Conservation (phyloP, 1,284 basidiomycete species). For the Cryptococcus sp. region DNA sequence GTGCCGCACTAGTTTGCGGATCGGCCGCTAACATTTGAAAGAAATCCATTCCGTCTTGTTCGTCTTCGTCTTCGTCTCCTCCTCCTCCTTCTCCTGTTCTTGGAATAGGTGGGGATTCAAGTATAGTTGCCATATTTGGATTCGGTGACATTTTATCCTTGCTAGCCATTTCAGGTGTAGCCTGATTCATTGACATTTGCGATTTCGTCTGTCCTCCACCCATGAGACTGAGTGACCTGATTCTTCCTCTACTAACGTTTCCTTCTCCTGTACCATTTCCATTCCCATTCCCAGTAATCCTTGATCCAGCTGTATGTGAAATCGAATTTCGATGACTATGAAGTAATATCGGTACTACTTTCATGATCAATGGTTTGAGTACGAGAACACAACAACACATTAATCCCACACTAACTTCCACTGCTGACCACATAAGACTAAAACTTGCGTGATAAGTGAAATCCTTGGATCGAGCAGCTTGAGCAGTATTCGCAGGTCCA, state of each 20-base stretch:
- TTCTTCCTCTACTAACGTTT: neutral
- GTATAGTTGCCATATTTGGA: constrained; percentile 16
- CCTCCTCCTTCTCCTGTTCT: neutral
- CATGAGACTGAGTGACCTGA: neutral
- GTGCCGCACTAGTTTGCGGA: constrained; percentile 10
- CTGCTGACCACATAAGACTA: constrained; percentile 43
- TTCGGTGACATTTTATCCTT: neutral
- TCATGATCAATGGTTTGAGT: constrained; percentile 44
- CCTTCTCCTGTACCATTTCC: neutral
- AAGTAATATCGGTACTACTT: constrained; percentile 25
- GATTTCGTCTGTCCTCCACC: neutral
- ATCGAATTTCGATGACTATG: neutral
- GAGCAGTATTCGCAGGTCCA: neutral
- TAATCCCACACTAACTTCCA: constrained; percentile 44
- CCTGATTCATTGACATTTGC: neutral
- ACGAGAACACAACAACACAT: constrained; percentile 44
- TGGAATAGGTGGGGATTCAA: constrained; percentile 3
- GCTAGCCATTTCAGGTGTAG: neutral
- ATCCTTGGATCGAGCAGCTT: constrained; percentile 18
- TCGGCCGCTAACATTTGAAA: constrained; percentile 32
- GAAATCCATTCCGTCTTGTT: constrained; percentile 31
- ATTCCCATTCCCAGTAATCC: neutral
- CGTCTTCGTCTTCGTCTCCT: constrained; percentile 10
- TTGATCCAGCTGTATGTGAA: neutral
- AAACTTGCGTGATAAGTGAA: constrained; percentile 40